Conservation (phyloP, 1,139 yeast species). For the Hemisphaericaspora lyxosophila region DNA sequence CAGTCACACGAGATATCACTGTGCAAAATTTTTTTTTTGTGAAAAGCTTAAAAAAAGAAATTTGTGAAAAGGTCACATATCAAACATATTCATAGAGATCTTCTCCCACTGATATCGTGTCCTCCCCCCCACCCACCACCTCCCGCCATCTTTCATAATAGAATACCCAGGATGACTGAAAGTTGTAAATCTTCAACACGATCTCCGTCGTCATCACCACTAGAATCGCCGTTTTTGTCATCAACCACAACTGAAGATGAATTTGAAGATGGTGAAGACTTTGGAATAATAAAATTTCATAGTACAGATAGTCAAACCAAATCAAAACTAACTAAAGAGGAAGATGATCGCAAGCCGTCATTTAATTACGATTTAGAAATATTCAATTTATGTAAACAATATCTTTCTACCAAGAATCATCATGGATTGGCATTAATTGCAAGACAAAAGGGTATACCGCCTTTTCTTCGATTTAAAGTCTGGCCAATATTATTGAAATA, state of each 20-base stretch:
- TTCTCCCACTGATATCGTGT: too few species aligned
- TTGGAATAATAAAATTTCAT: background rate
- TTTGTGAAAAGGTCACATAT: too few species aligned
- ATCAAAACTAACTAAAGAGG: constrained; percentile 3
- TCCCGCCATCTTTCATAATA: too few species aligned
- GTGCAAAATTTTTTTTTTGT: too few species aligned
- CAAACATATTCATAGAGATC: too few species aligned
- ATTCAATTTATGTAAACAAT: constrained; percentile 38
- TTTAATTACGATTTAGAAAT: constrained; percentile 44
- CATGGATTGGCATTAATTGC: constrained; percentile 78
- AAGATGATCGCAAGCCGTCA: constrained; percentile 28
- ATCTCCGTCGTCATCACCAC: constrained; percentile 6
- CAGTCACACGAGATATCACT: too few species aligned
- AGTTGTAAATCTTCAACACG: constrained; percentile 5
- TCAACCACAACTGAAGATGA: constrained; percentile 5
- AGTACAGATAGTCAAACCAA: background rate
- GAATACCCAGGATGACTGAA: constrained; percentile 6
- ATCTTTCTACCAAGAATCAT: constrained; percentile 52
- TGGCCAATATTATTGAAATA: constrained; percentile 83
- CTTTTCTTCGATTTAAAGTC: constrained; percentile 69
- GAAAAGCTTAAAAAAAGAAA: too few species aligned
- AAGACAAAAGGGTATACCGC: constrained; percentile 84
- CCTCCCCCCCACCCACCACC: too few species aligned
- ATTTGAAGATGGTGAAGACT: constrained; percentile 2
- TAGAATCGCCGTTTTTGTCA: constrained; percentile 3